These are phyloP conservation scores for Kodamaea lidongshanica DNA, from an alignment of 805 yeast genomes.

Conservation along the genomic window DNA sequence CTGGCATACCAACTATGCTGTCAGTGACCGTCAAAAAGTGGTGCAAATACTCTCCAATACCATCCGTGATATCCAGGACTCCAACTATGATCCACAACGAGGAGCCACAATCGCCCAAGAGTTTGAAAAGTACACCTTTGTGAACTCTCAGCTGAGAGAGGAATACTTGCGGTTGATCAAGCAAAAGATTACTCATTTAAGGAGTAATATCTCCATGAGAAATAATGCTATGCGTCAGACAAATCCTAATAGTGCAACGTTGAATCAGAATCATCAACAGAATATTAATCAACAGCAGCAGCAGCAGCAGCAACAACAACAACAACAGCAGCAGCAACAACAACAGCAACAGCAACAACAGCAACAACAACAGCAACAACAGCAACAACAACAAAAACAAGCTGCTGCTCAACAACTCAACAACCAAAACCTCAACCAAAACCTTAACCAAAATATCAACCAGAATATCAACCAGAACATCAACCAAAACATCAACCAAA, in stretches of 20 bases:
- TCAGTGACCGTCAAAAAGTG: conserved; percentile 34
- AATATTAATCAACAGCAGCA: conserved; percentile 19
- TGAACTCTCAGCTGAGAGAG: conserved; percentile 50
- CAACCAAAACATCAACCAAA: conserved; percentile 8
- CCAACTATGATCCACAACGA: conserved; percentile 28
- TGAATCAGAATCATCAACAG: conserved; percentile 1
- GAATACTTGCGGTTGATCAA: conserved; percentile 46
- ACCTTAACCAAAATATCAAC: conserved; percentile 1
- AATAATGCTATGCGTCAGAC: conserved; percentile 25
- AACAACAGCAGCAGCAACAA: conserved; percentile 11
- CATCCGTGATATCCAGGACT: conserved; percentile 31
- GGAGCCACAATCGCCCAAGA: conserved; percentile 53
- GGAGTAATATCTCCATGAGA: conserved; percentile 8
- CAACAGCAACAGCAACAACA: conserved; percentile 16
- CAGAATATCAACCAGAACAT: conserved; percentile 16
- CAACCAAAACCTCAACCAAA: conserved; percentile 1
- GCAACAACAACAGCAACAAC: conserved; percentile 5
- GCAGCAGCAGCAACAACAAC: conserved; percentile 16
- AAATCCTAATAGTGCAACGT: conserved; percentile 8
- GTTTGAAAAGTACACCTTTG: conserved; percentile 61
- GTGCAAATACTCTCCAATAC: conserved; percentile 33
- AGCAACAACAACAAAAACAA: conserved; percentile 1
- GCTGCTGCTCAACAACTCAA: conserved; percentile 1
- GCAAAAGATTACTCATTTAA: conserved; percentile 32
- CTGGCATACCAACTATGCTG: conserved; percentile 21